Percentiles rank a stretch among this genome's conserved stretches.
These are phyloP conservation scores for Fusarium keratoplasticum DNA, from an alignment of 2,329 filamentous ascomycete genomes.

Conservation along the genomic window DNA sequence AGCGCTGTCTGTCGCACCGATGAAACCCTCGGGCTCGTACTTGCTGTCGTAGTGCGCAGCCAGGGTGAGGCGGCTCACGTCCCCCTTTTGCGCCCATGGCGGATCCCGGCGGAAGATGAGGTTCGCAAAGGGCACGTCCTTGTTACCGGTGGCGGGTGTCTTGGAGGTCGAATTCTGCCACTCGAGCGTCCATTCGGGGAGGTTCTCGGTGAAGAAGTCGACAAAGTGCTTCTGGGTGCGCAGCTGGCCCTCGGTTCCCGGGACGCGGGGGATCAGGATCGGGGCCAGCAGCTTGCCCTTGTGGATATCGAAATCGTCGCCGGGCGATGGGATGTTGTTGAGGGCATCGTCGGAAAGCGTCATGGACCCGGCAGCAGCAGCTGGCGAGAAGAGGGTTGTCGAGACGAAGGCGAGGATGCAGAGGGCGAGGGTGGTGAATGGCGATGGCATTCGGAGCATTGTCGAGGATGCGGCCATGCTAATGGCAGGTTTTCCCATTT, in stretches of 20 bases:
- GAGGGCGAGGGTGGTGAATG: conserved; percentile 31
- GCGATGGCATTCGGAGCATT: conserved; percentile 33
- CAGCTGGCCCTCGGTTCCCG: conserved; percentile 81
- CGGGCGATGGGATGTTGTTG: conserved; percentile 76
- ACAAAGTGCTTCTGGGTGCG: conserved; percentile 84
- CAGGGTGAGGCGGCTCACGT: conserved; percentile 84
- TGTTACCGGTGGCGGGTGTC: conserved; percentile 79
- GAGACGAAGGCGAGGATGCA: conserved; percentile 33
- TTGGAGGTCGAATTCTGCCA: conserved; percentile 92
- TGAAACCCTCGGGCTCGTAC: conserved; percentile 82
- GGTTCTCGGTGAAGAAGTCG: conserved; percentile 78
- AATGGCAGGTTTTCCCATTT: conserved; percentile 33
- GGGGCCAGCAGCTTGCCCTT: conserved; percentile 83
- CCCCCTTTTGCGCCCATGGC: conserved; percentile 79
- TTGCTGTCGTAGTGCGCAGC: conserved; percentile 96
- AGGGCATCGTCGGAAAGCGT: conserved; percentile 81
- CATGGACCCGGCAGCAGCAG: conserved; percentile 53
- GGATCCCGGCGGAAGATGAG: conserved; percentile 89
- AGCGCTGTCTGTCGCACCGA: conserved; percentile 93
- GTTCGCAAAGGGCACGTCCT: conserved; percentile 85
- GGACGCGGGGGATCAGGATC: conserved; percentile 88
- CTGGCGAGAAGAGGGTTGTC: conserved; percentile 34
- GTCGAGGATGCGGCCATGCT: conserved; percentile 31
- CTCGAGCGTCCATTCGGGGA: conserved; percentile 83
- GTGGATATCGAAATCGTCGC: conserved; percentile 81